Evolutionary conservation across 768 basidiomycete genomes (phyloP).

Genomic region (Pisolithus orientalis): DNA sequence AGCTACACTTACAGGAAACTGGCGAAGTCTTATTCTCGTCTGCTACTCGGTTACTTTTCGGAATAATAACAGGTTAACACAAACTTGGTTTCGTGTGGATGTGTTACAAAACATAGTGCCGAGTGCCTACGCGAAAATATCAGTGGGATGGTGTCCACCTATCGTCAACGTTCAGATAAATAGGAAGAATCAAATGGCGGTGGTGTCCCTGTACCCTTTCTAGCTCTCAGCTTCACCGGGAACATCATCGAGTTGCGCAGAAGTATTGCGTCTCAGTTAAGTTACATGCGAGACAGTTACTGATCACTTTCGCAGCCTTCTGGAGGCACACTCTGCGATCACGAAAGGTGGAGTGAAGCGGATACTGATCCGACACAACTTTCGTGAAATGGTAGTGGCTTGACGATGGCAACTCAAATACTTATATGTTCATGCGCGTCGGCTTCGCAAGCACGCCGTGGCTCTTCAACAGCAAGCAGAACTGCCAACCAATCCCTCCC

Average conservation of each 20-base stretch:
- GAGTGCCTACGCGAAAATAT: too few species aligned
- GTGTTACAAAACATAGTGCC: too few species aligned
- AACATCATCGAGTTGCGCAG: conserved; percentile 43
- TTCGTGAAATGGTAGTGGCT: not conserved
- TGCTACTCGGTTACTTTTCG: too few species aligned
- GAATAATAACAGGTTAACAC: too few species aligned
- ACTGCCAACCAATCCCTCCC: conserved; percentile 89
- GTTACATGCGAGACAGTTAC: conserved; percentile 47
- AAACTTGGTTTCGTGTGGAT: too few species aligned
- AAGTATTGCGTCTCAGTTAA: not conserved
- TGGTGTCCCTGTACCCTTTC: conserved; percentile 43
- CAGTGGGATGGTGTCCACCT: too few species aligned
- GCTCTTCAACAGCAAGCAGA: conserved; percentile 87
- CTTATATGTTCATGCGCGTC: conserved; percentile 90
- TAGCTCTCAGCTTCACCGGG: conserved; percentile 60
- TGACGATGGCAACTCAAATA: conserved; percentile 8
- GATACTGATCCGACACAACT: conserved; percentile 46
- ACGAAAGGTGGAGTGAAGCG: conserved; percentile 96
- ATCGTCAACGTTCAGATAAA: too few species aligned
- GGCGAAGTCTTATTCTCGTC: too few species aligned
- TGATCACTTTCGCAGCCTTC: conserved; percentile 70
- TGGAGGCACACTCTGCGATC: conserved; percentile 80
- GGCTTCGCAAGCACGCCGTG: conserved; percentile 93
- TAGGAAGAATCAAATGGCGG: conserved; percentile 14
- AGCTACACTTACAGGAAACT: too few species aligned